These are phyloP conservation scores for Samsoniella hepiali DNA, from an alignment of 2,329 filamentous ascomycete genomes.

Conservation along the genomic window DNA sequence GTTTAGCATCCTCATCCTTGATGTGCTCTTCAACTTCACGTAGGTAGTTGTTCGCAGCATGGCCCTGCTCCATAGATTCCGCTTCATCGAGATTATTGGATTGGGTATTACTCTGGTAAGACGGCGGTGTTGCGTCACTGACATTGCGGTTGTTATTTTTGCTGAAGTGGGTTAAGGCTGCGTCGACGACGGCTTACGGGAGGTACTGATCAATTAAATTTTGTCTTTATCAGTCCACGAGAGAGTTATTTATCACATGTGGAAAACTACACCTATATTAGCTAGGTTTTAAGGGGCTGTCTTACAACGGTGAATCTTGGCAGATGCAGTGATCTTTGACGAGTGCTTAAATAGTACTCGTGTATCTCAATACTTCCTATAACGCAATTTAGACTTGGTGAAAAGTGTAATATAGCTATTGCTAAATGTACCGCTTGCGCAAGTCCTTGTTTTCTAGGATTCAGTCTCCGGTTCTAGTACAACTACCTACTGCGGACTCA, in stretches of 20 bases:
- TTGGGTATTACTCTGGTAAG: neutral
- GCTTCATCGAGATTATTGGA: neutral
- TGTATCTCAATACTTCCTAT: too few species aligned
- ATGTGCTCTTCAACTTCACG: neutral
- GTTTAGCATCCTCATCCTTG: neutral
- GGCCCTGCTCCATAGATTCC: too few species aligned
- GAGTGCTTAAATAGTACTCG: too few species aligned
- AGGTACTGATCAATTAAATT: neutral
- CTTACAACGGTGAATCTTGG: neutral
- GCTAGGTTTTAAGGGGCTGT: neutral
- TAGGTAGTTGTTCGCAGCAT: neutral
- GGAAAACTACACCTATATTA: neutral
- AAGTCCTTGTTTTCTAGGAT: too few species aligned
- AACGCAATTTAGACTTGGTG: too few species aligned
- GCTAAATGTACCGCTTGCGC: too few species aligned
- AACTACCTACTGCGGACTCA: too few species aligned
- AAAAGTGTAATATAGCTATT: too few species aligned
- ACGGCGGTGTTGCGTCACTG: neutral
- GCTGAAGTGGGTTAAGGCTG: neutral
- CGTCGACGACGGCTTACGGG: neutral
- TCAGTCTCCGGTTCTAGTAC: too few species aligned
- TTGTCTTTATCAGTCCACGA: too few species aligned
- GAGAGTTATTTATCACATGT: too few species aligned
- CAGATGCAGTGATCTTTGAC: too few species aligned
- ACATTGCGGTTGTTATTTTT: neutral